A percentile compares a stretch with the other conserved stretches of the same genome.
Evolutionary conservation across 805 yeast species (phyloP).

Genomic region (Vanderwaltozyma verrucispora): DNA sequence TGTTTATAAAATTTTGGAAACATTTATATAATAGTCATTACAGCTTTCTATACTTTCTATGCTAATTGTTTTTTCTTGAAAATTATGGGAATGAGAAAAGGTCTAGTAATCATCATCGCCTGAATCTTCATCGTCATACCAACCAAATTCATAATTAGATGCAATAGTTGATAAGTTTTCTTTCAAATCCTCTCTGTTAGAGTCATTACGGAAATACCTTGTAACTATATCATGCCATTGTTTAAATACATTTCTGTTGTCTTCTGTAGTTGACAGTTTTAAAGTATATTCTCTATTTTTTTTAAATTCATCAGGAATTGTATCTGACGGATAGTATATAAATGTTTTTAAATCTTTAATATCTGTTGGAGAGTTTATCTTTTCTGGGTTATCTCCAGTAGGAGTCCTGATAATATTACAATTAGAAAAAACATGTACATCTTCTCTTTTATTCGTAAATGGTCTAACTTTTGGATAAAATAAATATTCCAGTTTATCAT

Average conservation of each 20-base stretch:
- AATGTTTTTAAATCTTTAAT: slow-evolving; percentile 10
- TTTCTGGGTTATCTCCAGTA: not conserved
- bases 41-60: no score
- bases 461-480: slow-evolving; percentile 11
- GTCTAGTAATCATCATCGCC: slow-evolving; percentile 26
- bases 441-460: slow-evolving; percentile 4
- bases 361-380: not conserved
- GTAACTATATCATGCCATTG: slow-evolving; percentile 26
- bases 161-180: slow-evolving; percentile 38
- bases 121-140: slow-evolving; percentile 37
- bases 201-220: slow-evolving; percentile 29
- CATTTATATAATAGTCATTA: no score
- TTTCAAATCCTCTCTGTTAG: slow-evolving; percentile 42
- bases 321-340: slow-evolving; percentile 20
- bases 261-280: slow-evolving; percentile 18
- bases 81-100: no score
- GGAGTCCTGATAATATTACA: slow-evolving; percentile 13
- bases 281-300: slow-evolving; percentile 9
- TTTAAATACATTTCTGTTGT: slow-evolving; percentile 20
- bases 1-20: no score
- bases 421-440: slow-evolving; percentile 12
- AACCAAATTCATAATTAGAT: slow-evolving; percentile 42
- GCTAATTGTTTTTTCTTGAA: no score
- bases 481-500: slow-evolving; percentile 10
- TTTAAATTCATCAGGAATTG: slow-evolving; percentile 15